Conservation (phyloP, 2,329 filamentous ascomycete genomes). For the Botrytis medusae region DNA sequence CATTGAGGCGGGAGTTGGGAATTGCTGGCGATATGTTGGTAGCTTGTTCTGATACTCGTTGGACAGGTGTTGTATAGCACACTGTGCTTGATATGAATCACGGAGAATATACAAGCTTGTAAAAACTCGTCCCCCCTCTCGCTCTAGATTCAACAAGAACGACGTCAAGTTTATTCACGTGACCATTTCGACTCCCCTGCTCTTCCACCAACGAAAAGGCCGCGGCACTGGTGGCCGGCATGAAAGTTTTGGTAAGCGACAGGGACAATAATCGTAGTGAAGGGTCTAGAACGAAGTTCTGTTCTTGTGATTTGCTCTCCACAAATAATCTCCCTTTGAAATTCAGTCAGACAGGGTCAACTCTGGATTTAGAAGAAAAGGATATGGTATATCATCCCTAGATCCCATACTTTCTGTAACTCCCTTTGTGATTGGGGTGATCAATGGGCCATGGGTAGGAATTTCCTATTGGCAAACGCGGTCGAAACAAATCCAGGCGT, state of each 20-base stretch:
- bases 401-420: neutral
- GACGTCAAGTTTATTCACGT: neutral
- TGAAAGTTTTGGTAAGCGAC: neutral
- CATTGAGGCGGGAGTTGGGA: neutral
- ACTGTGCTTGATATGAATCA: neutral
- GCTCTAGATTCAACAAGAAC: neutral
- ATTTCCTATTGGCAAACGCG: neutral
- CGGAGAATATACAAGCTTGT: neutral
- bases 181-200: neutral
- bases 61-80: neutral
- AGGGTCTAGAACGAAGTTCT: neutral
- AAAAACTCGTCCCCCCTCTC: neutral
- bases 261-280: neutral
- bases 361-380: neutral
- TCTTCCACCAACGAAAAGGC: neutral
- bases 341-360: neutral
- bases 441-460: neutral
- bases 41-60: neutral
- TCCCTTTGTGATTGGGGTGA: neutral
- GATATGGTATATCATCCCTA: neutral
- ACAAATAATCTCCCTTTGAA: neutral
- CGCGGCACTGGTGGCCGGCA: neutral
- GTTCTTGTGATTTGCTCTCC: slow-evolving; percentile 3
- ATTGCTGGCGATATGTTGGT: neutral
- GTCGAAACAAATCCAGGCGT: slow-evolving; percentile 2